These are phyloP conservation scores for Colletotrichum chlorophyti DNA, from an alignment of 2,329 filamentous ascomycete species.

Conservation along the genomic window DNA sequence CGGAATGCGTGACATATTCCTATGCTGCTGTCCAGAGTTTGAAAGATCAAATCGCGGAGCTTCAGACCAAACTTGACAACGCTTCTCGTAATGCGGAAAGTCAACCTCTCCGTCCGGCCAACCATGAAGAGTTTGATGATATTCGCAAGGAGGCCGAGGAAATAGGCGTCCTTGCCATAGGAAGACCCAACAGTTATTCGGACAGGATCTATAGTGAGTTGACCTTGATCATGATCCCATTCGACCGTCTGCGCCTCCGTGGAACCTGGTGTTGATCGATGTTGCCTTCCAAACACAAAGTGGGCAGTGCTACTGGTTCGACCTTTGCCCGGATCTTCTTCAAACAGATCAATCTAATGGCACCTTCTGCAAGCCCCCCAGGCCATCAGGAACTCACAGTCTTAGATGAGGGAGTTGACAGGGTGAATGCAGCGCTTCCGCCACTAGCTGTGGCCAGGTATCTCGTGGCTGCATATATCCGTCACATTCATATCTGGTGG, in stretches of 20 bases:
- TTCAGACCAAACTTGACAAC: slow-evolving; percentile 11
- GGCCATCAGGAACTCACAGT: background rate
- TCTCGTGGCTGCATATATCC: slow-evolving; percentile 31
- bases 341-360: slow-evolving; percentile 31
- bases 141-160: slow-evolving; percentile 34
- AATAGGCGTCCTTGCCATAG: slow-evolving; percentile 32
- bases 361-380: background rate
- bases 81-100: background rate
- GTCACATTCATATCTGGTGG: slow-evolving; percentile 35
- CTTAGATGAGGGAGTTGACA: background rate
- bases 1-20: slow-evolving; percentile 29
- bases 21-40: slow-evolving; percentile 25
- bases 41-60: slow-evolving; percentile 10
- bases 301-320: slow-evolving; percentile 33
- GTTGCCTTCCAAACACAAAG: slow-evolving; percentile 12
- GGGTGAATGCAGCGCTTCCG: slow-evolving; percentile 30
- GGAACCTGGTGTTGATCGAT: background rate
- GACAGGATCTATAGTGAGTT: slow-evolving; percentile 32
- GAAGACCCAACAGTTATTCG: slow-evolving; percentile 22
- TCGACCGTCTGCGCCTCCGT: background rate
- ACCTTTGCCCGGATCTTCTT: slow-evolving; percentile 36
- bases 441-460: slow-evolving; percentile 28
- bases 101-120: background rate
- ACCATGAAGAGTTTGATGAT: background rate
- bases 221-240: too few relatives aligned